Percentiles rank a stretch among this genome's conserved stretches.
Evolutionary conservation across 169 alveolate genomes (phyloP).

Genomic region (Plasmodium vinckei): DNA sequence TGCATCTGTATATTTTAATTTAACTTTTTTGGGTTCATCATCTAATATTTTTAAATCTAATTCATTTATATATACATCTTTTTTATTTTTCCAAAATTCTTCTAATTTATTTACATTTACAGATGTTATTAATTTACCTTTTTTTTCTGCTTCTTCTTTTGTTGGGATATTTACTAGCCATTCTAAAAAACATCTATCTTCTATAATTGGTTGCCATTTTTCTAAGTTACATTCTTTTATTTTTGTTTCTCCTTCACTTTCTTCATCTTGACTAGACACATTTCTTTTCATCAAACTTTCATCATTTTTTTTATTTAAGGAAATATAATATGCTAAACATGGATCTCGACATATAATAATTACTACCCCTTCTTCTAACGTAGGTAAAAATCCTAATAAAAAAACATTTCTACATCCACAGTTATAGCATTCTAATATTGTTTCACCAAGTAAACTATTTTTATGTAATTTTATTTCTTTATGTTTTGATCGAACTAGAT

Average conservation of each 20-base stretch:
- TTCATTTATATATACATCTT: slow-evolving; percentile 76
- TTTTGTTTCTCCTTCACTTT: slow-evolving; percentile 7
- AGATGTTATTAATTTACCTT: slow-evolving; percentile 75
- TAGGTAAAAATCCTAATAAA: slow-evolving; percentile 86
- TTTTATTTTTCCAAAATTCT: slow-evolving; percentile 80
- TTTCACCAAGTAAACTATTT: slow-evolving; percentile 87
- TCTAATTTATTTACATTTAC: slow-evolving; percentile 72
- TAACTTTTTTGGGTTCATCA: slow-evolving; percentile 66
- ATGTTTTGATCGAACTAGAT: slow-evolving; percentile 88
- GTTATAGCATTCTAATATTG: slow-evolving; percentile 87
- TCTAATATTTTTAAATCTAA: slow-evolving; percentile 66
- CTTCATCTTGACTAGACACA: neutral
- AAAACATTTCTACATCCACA: slow-evolving; percentile 88
- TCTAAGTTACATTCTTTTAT: slow-evolving; percentile 81
- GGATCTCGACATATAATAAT: slow-evolving; percentile 85
- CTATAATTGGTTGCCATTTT: slow-evolving; percentile 88
- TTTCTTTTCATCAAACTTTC: neutral
- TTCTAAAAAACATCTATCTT: slow-evolving; percentile 80
- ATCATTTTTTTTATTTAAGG: slow-evolving; percentile 9
- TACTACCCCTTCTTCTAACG: slow-evolving; percentile 83
- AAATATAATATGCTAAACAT: slow-evolving; percentile 31
- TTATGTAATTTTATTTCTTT: slow-evolving; percentile 86
- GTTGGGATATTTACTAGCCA: slow-evolving; percentile 89
- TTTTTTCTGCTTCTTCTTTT: slow-evolving; percentile 79
- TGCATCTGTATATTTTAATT: slow-evolving; percentile 78